Base-by-base conservation (phyloP, 2,329 filamentous ascomycete genomes). In the Stromatinia cepivora region DNA sequence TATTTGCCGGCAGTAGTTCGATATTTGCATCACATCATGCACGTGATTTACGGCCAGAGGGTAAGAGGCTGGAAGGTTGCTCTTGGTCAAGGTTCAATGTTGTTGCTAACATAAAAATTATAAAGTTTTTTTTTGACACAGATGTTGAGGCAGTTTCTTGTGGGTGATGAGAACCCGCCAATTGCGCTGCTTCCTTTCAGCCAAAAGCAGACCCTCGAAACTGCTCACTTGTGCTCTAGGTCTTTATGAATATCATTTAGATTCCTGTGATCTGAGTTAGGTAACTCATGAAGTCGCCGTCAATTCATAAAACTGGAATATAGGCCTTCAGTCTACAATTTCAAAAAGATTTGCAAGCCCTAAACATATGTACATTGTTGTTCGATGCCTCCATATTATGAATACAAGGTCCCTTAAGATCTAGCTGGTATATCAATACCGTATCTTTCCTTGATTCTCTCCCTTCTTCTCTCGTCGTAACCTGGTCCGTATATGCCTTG, bases 381-480 rank as follows among this genome's bases (percentile, higher is more conserved):
- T 45, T 50, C 39, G 42, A 57, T 28, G 59, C 52, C 54, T 61
- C 62, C 65, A 56, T 53, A 70, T 70, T 63, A 59, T 59, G n/a
- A 53, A 59, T 50, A 39, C 31, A 50, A 65, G n/a, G 67, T 67
- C 63, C 70, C 31, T 48, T 72, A 77, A 72, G 77, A 75, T 66
- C 72, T 76, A 22, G 72, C 73, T 34, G 77, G 76, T 22, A 92
- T 87, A 73, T 92, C 89, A 73, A 91, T 86, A 69, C 89, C 89
- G 76, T 92, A 92, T 74, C 85, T 86, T 78, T 88, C 86, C 82
- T 90, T 87, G 78, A 92, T 84, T 75, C 88, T 83, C 79, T 90
- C 83, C 72, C 84, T 84, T 78, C 90, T 85, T 80, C 90, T 82
- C 82, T 92, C 88, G 67, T 86, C 86, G 75, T 90, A 92, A 39